These are phyloP conservation scores for Skeletonema costatum DNA, from an alignment of 108 stramenopile genomes.

Conservation along the genomic window DNA sequence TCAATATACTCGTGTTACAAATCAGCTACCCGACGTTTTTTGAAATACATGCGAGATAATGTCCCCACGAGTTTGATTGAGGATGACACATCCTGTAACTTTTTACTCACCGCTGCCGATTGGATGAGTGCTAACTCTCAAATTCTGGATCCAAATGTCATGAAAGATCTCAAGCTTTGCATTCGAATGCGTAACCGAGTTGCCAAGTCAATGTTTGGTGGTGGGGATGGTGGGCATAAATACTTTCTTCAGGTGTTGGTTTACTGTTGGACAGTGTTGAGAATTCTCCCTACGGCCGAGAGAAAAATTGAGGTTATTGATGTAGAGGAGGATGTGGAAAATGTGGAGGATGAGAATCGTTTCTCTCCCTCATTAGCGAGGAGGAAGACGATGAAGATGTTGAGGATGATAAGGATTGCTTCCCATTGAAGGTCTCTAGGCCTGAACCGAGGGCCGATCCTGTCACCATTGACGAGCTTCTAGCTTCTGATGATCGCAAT, in stretches of 20 bases:
- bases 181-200: slow-evolving; percentile 44
- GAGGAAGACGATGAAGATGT: slow-evolving; percentile 39
- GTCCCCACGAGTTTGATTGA: slow-evolving; percentile 5
- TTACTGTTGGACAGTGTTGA: slow-evolving; percentile 46
- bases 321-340: not conserved
- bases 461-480: slow-evolving; percentile 39
- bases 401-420: slow-evolving; percentile 25
- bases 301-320: slow-evolving; percentile 17
- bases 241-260: slow-evolving; percentile 41
- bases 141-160: slow-evolving; percentile 13
- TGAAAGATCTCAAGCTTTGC: slow-evolving; percentile 46
- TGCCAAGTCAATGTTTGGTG: slow-evolving; percentile 35
- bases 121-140: slow-evolving; percentile 22
- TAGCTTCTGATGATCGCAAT: slow-evolving; percentile 43
- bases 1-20: slow-evolving; percentile 52
- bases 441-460: slow-evolving; percentile 15
- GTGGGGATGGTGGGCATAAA: slow-evolving; percentile 50
- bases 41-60: slow-evolving; percentile 19
- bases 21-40: slow-evolving; percentile 39
- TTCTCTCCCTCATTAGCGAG: not conserved
- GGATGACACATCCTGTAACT: slow-evolving; percentile 11
- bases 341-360: slow-evolving; percentile 3
- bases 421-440: slow-evolving; percentile 24
- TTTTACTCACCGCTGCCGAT: slow-evolving; percentile 43
- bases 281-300: not conserved